Percentiles rank a stretch among this genome's conserved stretches.
Evolutionary conservation across 2,329 filamentous ascomycete genomes (phyloP).

Genomic region (Talaromyces amestolkiae): DNA sequence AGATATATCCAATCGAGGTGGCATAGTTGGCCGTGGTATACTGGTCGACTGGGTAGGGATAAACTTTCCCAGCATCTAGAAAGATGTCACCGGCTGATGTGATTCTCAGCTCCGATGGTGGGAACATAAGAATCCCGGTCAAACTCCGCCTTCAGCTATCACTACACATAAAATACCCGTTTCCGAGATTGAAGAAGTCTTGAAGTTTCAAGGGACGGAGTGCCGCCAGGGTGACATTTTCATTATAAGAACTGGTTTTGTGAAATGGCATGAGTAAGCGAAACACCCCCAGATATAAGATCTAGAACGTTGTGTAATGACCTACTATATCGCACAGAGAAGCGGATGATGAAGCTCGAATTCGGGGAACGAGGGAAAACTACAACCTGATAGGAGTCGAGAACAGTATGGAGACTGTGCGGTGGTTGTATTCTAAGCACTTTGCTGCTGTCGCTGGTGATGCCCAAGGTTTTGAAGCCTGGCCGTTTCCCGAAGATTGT

Average conservation of each 20-base stretch:
- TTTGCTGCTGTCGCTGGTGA: background rate
- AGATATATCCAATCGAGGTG: background rate
- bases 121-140: background rate
- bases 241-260: background rate
- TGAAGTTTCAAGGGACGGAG: background rate
- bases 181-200: background rate
- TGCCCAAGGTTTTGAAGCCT: background rate
- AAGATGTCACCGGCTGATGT: background rate
- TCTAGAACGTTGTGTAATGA: background rate
- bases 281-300: background rate
- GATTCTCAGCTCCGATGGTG: background rate
- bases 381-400: background rate
- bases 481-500: background rate
- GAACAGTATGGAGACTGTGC: background rate
- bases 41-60: background rate
- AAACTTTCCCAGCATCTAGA: background rate
- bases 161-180: background rate
- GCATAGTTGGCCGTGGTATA: slow-evolving; percentile 1
- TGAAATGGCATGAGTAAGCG: slow-evolving; percentile 5
- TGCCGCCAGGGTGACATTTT: background rate
- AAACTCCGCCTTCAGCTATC: background rate
- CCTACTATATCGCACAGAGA: background rate
- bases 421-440: background rate
- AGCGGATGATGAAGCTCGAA: background rate
- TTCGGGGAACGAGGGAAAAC: background rate